A percentile compares a stretch with the other conserved stretches of the same genome.
Evolutionary conservation across 352 stramenopile genomes (phyloP).

Genomic region (Phytopythium delawarense): DNA sequence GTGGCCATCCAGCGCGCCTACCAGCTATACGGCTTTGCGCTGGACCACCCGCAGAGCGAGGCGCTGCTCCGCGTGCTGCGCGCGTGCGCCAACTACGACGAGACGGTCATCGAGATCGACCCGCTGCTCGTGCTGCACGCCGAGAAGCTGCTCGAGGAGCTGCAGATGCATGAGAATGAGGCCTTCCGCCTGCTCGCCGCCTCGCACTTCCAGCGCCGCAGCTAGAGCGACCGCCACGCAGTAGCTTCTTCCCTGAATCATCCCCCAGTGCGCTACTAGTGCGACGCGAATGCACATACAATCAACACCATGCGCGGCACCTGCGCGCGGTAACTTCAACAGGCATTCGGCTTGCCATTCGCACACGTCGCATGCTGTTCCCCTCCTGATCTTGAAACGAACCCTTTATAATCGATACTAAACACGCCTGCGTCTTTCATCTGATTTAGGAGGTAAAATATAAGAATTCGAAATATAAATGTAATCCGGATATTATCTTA

Average conservation of each 20-base stretch:
- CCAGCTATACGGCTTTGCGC: conserved; percentile 31
- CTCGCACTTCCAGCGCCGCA: conserved; percentile 27
- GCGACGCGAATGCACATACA: background rate
- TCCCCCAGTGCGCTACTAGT: background rate
- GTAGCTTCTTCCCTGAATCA: background rate
- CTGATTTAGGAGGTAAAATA: too few species aligned
- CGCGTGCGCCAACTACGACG: conserved; percentile 65
- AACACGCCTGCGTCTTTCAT: too few species aligned
- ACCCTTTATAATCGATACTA: too few species aligned
- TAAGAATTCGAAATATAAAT: too few species aligned
- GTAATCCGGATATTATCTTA: too few species aligned
- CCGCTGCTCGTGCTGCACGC: conserved; percentile 37
- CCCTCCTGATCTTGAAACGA: too few species aligned
- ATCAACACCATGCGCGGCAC: too few species aligned
- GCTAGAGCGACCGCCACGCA: background rate
- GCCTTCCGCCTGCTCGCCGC: conserved; percentile 51
- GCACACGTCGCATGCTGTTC: too few species aligned
- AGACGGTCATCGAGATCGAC: conserved; percentile 44
- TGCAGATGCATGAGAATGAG: conserved; percentile 42
- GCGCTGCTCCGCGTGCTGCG: conserved; percentile 49
- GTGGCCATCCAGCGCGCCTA: conserved; percentile 43
- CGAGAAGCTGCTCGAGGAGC: conserved; percentile 45
- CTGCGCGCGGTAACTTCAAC: too few species aligned
- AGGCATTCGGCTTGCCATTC: too few species aligned
- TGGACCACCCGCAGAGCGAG: conserved; percentile 26